Base-by-base conservation (phyloP, 2,329 filamentous ascomycete genomes). In the Clonostachys rosea region DNA sequence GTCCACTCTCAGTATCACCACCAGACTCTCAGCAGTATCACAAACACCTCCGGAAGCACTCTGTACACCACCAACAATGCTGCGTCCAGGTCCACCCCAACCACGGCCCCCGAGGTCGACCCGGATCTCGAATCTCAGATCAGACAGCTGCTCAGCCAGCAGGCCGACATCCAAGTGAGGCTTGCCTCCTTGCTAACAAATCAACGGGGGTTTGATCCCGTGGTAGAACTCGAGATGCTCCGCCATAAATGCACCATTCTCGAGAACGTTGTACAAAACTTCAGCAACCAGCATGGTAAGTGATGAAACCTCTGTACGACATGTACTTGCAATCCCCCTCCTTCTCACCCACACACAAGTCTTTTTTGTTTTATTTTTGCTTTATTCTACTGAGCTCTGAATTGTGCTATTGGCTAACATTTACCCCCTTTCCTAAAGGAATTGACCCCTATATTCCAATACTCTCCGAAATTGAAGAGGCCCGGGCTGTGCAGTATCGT, bases 391-490 rank as follows among this genome's bases (percentile, higher is more conserved):
- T 47, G 45, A 11, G 20, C 16, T 41, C 4, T 5, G 16, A 16
- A 20, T 16, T 5, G 37, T 36, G n/a, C 17, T 11, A 34, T n/a
- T 13, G 34, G 33, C 40, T 44, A 43, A 48, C 18, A 10, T 6
- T 10, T 7, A 13, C 20, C 37, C 52, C 24, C 9, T 30, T 30
- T 10, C 24, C 8, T 9, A 30, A 30, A 64, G 60, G 59, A 51
- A 55, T 59, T 47, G 39, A 54, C 20, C 58, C 60, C 43, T 57
- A 52, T 50, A 58, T 74, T 43, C 70, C 73, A 20, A 63, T 69
- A 51, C 61, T 79, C 47, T 81, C 76, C 46, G 75, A 79, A 52
- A 68, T 73, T 20, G 78, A 82, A 60, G 79, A 82, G 59, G 78
- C 78, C 24, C 70, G 78, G 47, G 68, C 70, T 36, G 62, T 81